Conservation (phyloP, 371 early-diverging fungal species). For the Apophysomyces elegans region DNA sequence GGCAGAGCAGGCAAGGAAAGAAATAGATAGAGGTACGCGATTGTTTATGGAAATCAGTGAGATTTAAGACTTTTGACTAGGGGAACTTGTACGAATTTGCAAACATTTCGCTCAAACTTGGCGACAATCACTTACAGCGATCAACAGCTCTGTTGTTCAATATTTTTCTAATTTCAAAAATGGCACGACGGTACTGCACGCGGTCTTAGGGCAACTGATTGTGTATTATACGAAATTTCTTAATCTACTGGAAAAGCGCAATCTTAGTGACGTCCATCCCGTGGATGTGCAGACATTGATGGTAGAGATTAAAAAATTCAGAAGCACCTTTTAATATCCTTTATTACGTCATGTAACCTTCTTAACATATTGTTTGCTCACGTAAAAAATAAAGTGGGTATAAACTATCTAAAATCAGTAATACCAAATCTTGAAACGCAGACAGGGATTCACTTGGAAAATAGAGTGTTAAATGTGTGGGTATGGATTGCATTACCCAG, state of each 20-base stretch:
- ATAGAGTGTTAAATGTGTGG: no score
- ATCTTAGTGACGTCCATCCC: constrained; percentile 69
- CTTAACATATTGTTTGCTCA: background rate
- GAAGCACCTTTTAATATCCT: constrained; percentile 65
- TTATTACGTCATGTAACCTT: background rate
- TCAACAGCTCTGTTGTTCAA: constrained; percentile 84
- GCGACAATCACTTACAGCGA: constrained; percentile 72
- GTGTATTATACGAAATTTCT: constrained; percentile 88
- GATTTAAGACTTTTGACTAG: constrained; percentile 9
- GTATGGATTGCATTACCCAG: no score
- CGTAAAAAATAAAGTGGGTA: no score
- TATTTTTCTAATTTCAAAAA: constrained; percentile 92
- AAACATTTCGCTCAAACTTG: constrained; percentile 79
- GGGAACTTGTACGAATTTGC: constrained; percentile 67
- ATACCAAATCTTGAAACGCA: no score
- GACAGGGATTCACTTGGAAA: no score
- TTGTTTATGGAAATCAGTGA: background rate
- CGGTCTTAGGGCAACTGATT: constrained; percentile 82
- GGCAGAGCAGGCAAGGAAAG: constrained; percentile 56
- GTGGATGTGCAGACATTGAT: constrained; percentile 90
- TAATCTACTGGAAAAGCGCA: constrained; percentile 73
- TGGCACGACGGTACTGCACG: constrained; percentile 86
- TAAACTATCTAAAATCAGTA: no score
- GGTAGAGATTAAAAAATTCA: constrained; percentile 90
- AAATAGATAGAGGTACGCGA: constrained; percentile 6